Percentiles rank a stretch among this genome's conserved stretches.
These are phyloP conservation scores for sorghum (Sorghum bicolor) DNA, from an alignment of 176 grass and related monocot species.

Conservation along the genomic window DNA sequence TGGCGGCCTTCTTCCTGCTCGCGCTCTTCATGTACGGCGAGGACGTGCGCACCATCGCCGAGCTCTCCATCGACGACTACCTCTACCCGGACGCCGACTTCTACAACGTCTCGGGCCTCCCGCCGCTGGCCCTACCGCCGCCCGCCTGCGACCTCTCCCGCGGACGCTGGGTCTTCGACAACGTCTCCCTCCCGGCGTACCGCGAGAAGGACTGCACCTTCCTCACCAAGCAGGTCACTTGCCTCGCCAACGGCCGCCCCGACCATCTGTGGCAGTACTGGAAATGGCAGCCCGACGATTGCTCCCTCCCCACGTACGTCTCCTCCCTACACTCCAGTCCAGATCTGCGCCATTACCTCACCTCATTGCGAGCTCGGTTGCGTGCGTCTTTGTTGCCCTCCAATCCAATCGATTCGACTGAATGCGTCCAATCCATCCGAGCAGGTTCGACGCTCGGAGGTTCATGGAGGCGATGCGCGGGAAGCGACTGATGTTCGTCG, in stretches of 20 bases:
- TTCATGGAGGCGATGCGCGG: conserved; percentile 70
- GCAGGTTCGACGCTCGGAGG: conserved; percentile 71
- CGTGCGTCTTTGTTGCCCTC: not conserved
- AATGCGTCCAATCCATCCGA: not conserved
- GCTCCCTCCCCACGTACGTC: conserved; percentile 61
- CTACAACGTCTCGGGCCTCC: conserved; percentile 17
- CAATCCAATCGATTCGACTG: not conserved
- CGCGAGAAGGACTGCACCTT: conserved; percentile 61
- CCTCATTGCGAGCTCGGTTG: not conserved
- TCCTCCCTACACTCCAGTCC: not conserved
- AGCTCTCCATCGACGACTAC: conserved; percentile 72
- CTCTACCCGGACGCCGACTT: conserved; percentile 42
- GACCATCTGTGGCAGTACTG: conserved; percentile 73
- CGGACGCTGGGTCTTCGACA: conserved; percentile 80
- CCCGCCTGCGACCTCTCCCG: conserved; percentile 55
- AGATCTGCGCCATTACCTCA: not conserved
- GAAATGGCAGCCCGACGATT: conserved; percentile 67
- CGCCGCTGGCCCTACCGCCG: conserved; percentile 38
- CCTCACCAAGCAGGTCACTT: conserved; percentile 74
- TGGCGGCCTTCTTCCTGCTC: conserved; percentile 47
- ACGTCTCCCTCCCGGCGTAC: conserved; percentile 53
- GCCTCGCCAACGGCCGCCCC: conserved; percentile 61
- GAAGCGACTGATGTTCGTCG: conserved; percentile 87
- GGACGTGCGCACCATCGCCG: conserved; percentile 55
- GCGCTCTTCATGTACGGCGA: conserved; percentile 70